Base-by-base conservation (phyloP, 2,329 filamentous ascomycete genomes). In the Pleurostoma richardsiae region DNA sequence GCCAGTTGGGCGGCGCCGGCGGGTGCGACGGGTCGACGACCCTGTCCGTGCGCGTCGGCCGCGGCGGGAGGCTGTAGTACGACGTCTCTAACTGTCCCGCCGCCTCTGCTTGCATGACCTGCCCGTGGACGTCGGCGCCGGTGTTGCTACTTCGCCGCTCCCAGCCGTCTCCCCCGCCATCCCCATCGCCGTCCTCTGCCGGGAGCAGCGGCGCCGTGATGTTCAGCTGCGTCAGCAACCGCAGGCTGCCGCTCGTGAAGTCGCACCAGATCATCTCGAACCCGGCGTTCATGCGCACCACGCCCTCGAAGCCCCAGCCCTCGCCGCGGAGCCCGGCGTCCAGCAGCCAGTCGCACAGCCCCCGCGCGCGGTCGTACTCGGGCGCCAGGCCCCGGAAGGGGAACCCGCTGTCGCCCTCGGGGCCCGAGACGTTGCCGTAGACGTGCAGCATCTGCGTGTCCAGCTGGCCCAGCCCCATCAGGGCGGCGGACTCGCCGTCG, bases 231-330 rank as follows among this genome's bases (percentile, higher is more conserved):
- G 63, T 69, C 27, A 75, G 56, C 42, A 76, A 51, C 44, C 65
- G 58, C 44, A 74, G 52, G 19, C 66, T 71, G 7, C 66, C 65
- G 46, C 69, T 71, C 28, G 62, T 57, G 44, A 77, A 77, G 48
- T 76, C 64, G 52, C 73, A 76, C 72, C 72, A 74, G n/a, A 76
- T 73, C 54, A 75, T 58, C 58, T 76, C 72, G 48, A 76, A 76
- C 4, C 71, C 73, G 10, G 72, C 69, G 53, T 76, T 75, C 72
- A 76, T 76, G 47, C 73, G 64, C 39, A 77, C 67, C 33, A 76
- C 59, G 2, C 70, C 73, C 53, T 79, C 74, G 30, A 71, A 68
- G 36, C 71, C 73, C 72, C 70, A 76, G 4, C 69, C 72, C 6
- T 52, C 49, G 1, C 71, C 72, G 5, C 73, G 65, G 10, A 77